Evolutionary conservation across 164 flowering plant species (phyloP), one percentile per base, ranked within the genome.

Genomic region (Kalanchoe fedtschenkoi): DNA sequence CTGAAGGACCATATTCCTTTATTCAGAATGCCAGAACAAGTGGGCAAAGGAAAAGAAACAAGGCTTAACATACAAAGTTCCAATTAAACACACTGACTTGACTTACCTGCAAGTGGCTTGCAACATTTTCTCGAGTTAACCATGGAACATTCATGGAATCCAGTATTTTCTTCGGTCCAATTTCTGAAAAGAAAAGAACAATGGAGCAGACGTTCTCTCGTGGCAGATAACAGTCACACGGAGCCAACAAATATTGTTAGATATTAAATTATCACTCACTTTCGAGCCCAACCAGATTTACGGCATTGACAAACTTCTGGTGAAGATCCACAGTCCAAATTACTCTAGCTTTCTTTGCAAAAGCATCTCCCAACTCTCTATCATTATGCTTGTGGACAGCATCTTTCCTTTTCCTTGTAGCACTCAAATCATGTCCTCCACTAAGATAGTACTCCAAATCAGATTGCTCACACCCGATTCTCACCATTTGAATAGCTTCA

Each of bases 291-390:
- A 95, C 84, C 70, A 79, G 91, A 69, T 90, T 77, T 9, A 95
- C 97, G 34, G 95, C 95, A 66, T 81, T 74, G 66, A 95, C 95
- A 69, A 93, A 93, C 60, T 90, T 88, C 79, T 87, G 90, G 60
- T 93, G 99, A 70, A 93, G 97, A 65, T 88, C 96, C 0, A 87
- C 83, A 0, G 97, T 79, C 99, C 99, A 95, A 67, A 85, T 91
- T 3, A 95, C 95, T 71, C 97, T 77, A 24, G 91, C 78, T 77
- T 82, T 90, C 83, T 91, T 95, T 19, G 74, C 64, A 22, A 84
- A 70, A 39, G 85, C 28, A 68, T 86, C 91, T 58, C 64, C 64
- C 5, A 62, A 62, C n/a, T 85, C 90, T 63, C 71, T 85, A 19
- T 85, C 89, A 51, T 80, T 85, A 54, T 76, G 63, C 68, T 75